Conservation (phyloP, 768 basidiomycete species). For the Pholiota molesta region DNA sequence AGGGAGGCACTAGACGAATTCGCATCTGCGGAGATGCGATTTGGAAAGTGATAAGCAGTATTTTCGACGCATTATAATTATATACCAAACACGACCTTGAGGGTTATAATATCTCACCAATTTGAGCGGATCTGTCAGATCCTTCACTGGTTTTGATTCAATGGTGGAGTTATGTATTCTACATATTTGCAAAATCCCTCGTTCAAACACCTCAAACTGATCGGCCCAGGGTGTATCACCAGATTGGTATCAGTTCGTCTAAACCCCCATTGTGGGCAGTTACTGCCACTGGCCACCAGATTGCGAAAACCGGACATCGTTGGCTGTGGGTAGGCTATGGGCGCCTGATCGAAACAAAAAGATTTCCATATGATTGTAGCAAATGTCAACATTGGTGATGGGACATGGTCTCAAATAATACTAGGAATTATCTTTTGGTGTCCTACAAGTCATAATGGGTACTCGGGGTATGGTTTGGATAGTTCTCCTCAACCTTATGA, state of each 20-base stretch:
- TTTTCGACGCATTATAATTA: conserved; percentile 10
- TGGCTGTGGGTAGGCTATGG: background rate
- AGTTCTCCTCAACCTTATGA: no score
- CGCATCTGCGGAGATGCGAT: conserved; percentile 73
- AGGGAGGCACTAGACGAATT: conserved; percentile 75
- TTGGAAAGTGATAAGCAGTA: conserved; percentile 63
- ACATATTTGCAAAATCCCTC: background rate
- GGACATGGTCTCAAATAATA: no score
- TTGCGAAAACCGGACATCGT: background rate
- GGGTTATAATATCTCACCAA: background rate
- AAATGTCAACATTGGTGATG: background rate
- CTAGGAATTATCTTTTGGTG: no score
- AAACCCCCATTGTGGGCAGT: no score
- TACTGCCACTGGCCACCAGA: background rate
- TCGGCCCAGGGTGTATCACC: background rate
- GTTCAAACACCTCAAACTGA: background rate
- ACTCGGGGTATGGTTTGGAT: no score
- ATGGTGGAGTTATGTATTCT: background rate
- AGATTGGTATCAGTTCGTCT: background rate
- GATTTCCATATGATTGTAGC: background rate
- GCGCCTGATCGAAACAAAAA: background rate
- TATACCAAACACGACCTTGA: background rate
- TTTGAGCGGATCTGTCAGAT: background rate
- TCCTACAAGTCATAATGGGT: no score
- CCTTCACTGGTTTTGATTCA: background rate